These are phyloP conservation scores for Biscogniauxia marginata DNA, from an alignment of 2,329 filamentous ascomycete genomes.

Conservation along the genomic window DNA sequence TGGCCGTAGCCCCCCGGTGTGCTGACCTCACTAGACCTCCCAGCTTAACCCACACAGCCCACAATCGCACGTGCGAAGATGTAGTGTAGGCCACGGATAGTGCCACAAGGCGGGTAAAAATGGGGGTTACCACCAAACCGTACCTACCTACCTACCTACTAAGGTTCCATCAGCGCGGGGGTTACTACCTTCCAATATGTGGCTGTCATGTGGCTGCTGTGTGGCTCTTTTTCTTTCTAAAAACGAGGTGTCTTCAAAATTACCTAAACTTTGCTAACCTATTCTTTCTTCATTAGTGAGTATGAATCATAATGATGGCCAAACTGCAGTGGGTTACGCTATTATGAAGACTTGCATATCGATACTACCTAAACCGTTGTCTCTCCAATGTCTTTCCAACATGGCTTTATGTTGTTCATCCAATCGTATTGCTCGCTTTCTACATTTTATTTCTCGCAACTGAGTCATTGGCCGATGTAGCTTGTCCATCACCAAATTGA, in stretches of 20 bases:
- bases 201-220: too few species aligned
- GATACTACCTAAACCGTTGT: too few species aligned
- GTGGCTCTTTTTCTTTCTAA: too few species aligned
- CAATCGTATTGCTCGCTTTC: background rate
- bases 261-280: background rate
- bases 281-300: too few species aligned
- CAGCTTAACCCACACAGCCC: too few species aligned
- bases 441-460: background rate
- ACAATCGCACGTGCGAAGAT: too few species aligned
- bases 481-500: background rate
- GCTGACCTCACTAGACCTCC: conserved; percentile 5
- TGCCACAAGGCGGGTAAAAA: background rate
- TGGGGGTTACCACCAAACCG: background rate
- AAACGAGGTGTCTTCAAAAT: too few species aligned
- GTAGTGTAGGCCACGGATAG: background rate
- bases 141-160: background rate
- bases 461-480: conserved; percentile 10
- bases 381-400: background rate
- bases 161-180: too few species aligned
- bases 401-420: background rate
- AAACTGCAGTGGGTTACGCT: background rate
- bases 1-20: background rate
- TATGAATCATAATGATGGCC: background rate
- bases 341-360: background rate
- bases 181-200: too few species aligned